phyloP scores from a whole-genome alignment of 139 green algal species.

The Tetraselmis chui region DNA sequence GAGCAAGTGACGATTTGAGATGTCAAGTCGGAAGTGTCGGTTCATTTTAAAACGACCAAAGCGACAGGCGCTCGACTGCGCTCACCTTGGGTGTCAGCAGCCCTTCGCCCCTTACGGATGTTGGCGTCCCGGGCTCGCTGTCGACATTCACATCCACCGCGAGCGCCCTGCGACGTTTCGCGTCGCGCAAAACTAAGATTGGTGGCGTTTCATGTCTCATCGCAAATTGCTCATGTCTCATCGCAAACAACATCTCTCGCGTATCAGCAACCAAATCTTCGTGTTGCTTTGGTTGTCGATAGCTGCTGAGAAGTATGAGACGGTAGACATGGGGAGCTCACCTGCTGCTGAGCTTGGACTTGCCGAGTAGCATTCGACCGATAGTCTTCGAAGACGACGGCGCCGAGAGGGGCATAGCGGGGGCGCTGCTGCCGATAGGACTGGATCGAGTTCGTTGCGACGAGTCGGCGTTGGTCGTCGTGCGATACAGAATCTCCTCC shows the following conservation, averaged over 20 bases:
- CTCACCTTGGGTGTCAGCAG: no score
- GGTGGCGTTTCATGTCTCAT: no score
- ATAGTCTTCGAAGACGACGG: background rate
- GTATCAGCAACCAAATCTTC: background rate
- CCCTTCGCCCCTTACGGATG: background rate
- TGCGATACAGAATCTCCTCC: background rate
- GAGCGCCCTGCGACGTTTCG: background rate
- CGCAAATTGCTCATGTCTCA: no score
- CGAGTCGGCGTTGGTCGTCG: background rate
- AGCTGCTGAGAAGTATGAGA: background rate
- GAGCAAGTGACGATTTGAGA: no score
- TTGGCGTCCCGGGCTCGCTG: background rate
- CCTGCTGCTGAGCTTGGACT: background rate
- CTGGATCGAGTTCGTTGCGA: background rate
- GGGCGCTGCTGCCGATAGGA: background rate
- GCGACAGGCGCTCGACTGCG: background rate
- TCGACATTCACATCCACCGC: background rate
- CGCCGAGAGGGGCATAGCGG: background rate
- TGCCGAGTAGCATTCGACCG: background rate
- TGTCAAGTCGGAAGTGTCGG: no score
- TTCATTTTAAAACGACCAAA: no score
- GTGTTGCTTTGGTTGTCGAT: background rate
- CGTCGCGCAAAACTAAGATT: background rate
- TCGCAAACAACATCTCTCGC: background rate
- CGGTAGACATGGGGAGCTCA: background rate